A percentile compares a stretch with the other conserved stretches of the same genome.
Evolutionary conservation across 148 eudicot genomes (phyloP).

Genomic region (Rhododendron mucronatum): DNA sequence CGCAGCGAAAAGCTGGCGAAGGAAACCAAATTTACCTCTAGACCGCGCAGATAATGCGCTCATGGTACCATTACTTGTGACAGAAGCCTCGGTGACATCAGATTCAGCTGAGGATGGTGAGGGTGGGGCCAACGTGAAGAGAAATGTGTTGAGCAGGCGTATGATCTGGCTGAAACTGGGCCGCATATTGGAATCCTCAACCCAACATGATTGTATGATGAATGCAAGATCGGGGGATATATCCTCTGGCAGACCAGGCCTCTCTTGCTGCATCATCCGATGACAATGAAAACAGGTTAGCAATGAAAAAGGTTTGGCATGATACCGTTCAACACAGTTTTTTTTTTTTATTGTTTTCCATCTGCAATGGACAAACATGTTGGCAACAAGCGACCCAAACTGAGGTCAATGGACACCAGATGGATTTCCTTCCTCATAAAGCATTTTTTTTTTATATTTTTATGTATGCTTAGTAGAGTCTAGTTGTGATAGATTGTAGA

Average conservation of each 20-base stretch:
- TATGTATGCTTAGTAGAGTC: background rate
- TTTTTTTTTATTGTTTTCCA: background rate
- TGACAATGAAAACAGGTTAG: background rate
- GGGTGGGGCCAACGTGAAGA: slow-evolving; percentile 45
- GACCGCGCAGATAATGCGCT: slow-evolving; percentile 58
- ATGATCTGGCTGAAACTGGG: slow-evolving; percentile 84
- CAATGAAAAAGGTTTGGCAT: background rate
- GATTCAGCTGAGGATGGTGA: slow-evolving; percentile 36
- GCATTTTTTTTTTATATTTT: background rate
- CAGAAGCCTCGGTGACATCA: slow-evolving; percentile 28
- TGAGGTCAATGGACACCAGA: background rate
- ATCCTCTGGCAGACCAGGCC: slow-evolving; percentile 72
- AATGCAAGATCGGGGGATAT: slow-evolving; percentile 66
- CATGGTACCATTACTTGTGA: slow-evolving; percentile 57
- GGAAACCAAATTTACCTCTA: slow-evolving; percentile 64
- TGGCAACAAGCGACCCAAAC: background rate
- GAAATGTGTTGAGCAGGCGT: slow-evolving; percentile 64
- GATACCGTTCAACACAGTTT: background rate
- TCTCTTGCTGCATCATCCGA: slow-evolving; percentile 67
- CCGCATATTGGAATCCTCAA: slow-evolving; percentile 77
- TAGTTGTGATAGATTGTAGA: background rate
- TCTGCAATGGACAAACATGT: background rate
- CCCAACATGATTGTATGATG: slow-evolving; percentile 86
- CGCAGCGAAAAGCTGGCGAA: slow-evolving; percentile 81
- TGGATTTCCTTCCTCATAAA: background rate